These are phyloP conservation scores for Penicillium sp. DNA, from an alignment of 2,329 filamentous ascomycete species.

Conservation along the genomic window DNA sequence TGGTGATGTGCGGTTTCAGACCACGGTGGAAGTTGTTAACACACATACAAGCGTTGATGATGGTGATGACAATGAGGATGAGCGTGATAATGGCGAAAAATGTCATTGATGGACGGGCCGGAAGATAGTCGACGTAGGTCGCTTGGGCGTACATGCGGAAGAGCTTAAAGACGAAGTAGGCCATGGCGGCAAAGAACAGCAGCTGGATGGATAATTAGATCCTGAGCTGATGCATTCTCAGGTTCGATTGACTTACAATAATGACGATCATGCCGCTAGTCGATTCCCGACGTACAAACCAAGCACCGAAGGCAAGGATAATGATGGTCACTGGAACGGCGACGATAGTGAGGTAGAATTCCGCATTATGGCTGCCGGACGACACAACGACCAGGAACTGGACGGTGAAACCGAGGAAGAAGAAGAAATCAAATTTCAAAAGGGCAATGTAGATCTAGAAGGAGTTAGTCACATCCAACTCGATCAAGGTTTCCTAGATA, in stretches of 20 bases:
- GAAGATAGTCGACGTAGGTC: constrained; percentile 63
- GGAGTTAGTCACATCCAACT: constrained; percentile 21
- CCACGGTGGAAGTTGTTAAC: constrained; percentile 88
- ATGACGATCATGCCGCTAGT: constrained; percentile 72
- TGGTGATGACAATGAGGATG: constrained; percentile 82
- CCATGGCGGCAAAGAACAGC: constrained; percentile 83
- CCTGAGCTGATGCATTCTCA: constrained; percentile 1
- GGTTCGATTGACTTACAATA: constrained; percentile 55
- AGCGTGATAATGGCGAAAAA: constrained; percentile 94
- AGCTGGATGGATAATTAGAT: constrained; percentile 45
- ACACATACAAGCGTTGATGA: constrained; percentile 81
- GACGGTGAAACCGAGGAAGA: constrained; percentile 97
- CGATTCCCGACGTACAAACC: constrained; percentile 81
- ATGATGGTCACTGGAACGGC: constrained; percentile 89
- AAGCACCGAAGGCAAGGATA: constrained; percentile 82
- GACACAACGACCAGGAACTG: constrained; percentile 95
- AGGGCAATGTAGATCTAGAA: constrained; percentile 91
- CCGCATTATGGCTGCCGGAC: constrained; percentile 64
- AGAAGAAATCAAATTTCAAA: constrained; percentile 99
- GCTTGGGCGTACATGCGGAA: constrained; percentile 83
- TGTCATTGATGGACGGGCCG: constrained; percentile 82
- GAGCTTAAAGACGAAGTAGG: constrained; percentile 98
- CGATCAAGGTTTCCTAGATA: neutral
- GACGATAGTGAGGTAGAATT: constrained; percentile 83
- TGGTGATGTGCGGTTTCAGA: constrained; percentile 79